Conservation (phyloP, 495 filamentous ascomycete genomes). For the Penicillium cinerascens region DNA sequence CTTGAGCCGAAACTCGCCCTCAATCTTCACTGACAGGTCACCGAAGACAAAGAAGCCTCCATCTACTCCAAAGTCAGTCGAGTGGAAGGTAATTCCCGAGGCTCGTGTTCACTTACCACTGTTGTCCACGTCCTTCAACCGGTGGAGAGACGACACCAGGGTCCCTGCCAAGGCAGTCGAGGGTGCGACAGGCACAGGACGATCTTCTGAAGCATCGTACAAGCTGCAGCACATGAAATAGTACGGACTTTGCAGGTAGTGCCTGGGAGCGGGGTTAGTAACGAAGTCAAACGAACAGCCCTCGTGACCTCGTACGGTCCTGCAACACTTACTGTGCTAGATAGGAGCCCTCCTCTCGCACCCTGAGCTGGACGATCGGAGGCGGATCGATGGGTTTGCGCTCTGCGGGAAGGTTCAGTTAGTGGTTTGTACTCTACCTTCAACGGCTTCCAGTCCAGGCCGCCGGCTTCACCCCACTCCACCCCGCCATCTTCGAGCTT, state of each 20-base stretch:
- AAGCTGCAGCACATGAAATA: conserved; percentile 76
- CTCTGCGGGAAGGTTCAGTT: conserved; percentile 46
- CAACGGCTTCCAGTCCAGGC: not conserved
- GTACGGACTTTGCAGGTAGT: conserved; percentile 74
- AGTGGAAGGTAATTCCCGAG: not conserved
- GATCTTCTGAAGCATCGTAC: conserved; percentile 60
- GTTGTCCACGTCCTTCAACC: conserved; percentile 89
- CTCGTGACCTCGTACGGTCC: not conserved
- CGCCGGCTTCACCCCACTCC: not conserved
- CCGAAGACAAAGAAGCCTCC: conserved; percentile 97
- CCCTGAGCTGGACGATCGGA: conserved; percentile 80
- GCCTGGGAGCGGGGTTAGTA: conserved; percentile 36
- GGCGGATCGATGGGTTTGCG: conserved; percentile 95
- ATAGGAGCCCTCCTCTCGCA: conserved; percentile 63
- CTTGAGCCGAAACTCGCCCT: conserved; percentile 73
- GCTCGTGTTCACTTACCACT: conserved; percentile 49
- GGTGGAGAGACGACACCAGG: conserved; percentile 86
- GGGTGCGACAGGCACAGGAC: conserved; percentile 47
- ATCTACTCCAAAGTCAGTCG: conserved; percentile 44
- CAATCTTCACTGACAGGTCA: conserved; percentile 80
- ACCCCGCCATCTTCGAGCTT: not conserved
- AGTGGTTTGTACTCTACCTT: not conserved
- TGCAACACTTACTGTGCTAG: conserved; percentile 60
- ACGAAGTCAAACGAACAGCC: not conserved
- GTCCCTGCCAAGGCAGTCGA: conserved; percentile 69